Percentiles rank a stretch among this genome's conserved stretches.
Evolutionary conservation across 805 yeast genomes (phyloP).

Genomic region (Debaryomyces maramus): DNA sequence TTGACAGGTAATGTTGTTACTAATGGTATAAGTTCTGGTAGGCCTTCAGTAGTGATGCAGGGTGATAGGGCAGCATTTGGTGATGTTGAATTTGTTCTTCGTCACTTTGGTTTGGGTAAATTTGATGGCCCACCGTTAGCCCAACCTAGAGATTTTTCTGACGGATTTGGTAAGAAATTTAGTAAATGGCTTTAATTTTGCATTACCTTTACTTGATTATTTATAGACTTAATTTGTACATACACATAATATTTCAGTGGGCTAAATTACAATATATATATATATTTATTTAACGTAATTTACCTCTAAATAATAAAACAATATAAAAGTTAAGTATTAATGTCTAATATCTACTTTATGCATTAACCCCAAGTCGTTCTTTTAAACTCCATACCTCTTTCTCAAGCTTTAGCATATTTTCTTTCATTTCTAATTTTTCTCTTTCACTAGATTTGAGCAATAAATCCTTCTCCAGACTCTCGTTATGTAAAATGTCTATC

Average conservation of each 20-base stretch:
- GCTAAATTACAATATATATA: neutral
- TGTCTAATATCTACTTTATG: neutral
- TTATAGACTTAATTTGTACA: neutral
- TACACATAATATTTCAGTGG: neutral
- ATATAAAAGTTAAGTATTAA: no score
- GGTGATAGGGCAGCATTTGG: constrained; percentile 87
- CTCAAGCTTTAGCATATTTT: constrained; percentile 51
- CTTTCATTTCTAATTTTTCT: constrained; percentile 56
- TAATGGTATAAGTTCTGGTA: constrained; percentile 47
- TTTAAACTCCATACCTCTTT: constrained; percentile 61
- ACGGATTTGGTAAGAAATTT: constrained; percentile 6
- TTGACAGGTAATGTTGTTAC: constrained; percentile 65
- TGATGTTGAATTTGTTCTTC: constrained; percentile 67
- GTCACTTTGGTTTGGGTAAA: constrained; percentile 71
- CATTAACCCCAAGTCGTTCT: constrained; percentile 12
- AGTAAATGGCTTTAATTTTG: constrained; percentile 18
- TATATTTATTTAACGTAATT: no score
- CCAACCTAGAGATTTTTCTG: constrained; percentile 18
- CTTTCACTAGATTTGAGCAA: constrained; percentile 51
- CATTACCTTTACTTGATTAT: neutral
- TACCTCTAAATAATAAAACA: no score
- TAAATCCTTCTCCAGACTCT: constrained; percentile 44
- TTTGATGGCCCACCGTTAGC: constrained; percentile 19
- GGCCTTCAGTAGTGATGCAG: constrained; percentile 86
- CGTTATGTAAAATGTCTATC: constrained; percentile 39